Conservation (phyloP, 306 rosid species). For the Albizia julibrissin region DNA sequence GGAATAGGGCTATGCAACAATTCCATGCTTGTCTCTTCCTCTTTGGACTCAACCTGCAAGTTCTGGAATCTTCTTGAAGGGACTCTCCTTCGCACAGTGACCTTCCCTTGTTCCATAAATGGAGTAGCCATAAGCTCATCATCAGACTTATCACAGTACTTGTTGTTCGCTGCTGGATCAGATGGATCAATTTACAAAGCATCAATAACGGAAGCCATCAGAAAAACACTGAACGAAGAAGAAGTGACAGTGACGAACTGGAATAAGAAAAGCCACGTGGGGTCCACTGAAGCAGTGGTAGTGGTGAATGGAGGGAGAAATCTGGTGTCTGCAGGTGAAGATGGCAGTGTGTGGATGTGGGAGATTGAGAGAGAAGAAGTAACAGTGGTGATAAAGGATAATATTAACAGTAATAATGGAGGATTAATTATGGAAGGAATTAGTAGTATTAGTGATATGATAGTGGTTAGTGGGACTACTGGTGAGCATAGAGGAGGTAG, state of each 20-base stretch:
- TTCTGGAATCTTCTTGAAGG: conserved; percentile 56
- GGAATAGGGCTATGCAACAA: conserved; percentile 31
- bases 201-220: conserved; percentile 9
- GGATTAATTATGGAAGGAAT: background rate
- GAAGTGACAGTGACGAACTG: background rate
- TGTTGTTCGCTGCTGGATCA: conserved; percentile 65
- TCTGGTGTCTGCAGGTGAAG: conserved; percentile 69
- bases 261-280: conserved; percentile 41
- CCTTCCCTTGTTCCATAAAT: conserved; percentile 53
- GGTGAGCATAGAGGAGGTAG: background rate
- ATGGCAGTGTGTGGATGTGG: conserved; percentile 73
- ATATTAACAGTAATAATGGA: conserved; percentile 21
- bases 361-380: conserved; percentile 47
- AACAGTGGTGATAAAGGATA: conserved; percentile 36
- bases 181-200: conserved; percentile 67
- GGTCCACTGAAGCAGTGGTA: conserved; percentile 46
- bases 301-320: conserved; percentile 51
- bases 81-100: conserved; percentile 32
- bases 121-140: conserved; percentile 45
- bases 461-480: conserved; percentile 30
- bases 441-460: conserved; percentile 53
- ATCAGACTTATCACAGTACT: conserved; percentile 29
- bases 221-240: background rate
- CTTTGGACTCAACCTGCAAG: conserved; percentile 64
- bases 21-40: conserved; percentile 56